Base-by-base conservation (phyloP, 805 yeast species). In the Helenozyma baotianmanensis region DNA sequence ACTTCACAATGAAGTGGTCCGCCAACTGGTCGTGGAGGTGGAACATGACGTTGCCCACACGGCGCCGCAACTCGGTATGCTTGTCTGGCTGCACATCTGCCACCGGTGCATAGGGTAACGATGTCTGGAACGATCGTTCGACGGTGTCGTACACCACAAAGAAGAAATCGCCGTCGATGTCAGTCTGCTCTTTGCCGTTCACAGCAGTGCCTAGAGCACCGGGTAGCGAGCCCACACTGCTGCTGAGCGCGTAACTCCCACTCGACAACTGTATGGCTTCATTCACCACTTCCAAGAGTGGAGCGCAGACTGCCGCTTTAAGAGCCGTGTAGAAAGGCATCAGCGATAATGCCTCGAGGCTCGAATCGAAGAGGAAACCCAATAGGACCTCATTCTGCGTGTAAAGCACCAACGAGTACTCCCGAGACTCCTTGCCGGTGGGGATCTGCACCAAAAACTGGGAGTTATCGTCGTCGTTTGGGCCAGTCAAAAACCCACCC, bases 11-110 rank as follows among this genome's bases (percentile, higher is more conserved):
- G 32, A 62, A 62, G 19, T 64, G 44, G 23, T 54, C 56, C 7
- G 47, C 43, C 22, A 66, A 44, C 35, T 63, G 64, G 39, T 64
- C 68, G 40, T 66, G 72, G 13, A 66, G 48, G 32, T 60, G 60
- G 27, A 56, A 62, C 39, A 23, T 47, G 21, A 22, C 29, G 13
- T 34, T 32, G 18, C 22, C 25, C 12, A 28, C 13, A 6, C 24
- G n/a, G 10, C 21, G 14, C 22, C 18, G 21, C 15, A 21, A 13
- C 21, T 29, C 27, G 14, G 15, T 17, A 9, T 14, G n/a, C 14
- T 14, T 17, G 15, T 17, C 23, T 10, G 11, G 27, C 21, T 29
- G 36, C 21, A 17, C 24, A 25, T 24, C 23, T 6, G 14, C 10
- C 12, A 23, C 29, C 6, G 62, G 63, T 26, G 64, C 44, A 34